Evolutionary conservation across 768 basidiomycete genomes (phyloP).

Genomic region (Hygrophoropsis aurantiaca): DNA sequence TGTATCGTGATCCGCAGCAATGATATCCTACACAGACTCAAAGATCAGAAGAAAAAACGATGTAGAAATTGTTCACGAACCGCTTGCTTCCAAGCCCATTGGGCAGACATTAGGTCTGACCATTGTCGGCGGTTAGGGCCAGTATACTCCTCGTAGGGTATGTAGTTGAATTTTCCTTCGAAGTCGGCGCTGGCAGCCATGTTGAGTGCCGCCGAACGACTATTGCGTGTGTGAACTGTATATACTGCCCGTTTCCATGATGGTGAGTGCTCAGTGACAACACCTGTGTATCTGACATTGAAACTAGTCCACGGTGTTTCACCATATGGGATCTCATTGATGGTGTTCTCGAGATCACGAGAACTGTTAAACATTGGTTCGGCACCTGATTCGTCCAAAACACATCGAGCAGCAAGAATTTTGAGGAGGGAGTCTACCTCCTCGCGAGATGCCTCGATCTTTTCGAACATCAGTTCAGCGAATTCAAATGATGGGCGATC

Average conservation of each 20-base stretch:
- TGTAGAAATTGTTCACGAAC: slow-evolving; percentile 20
- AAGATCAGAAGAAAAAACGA: neutral
- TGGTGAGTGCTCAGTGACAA: slow-evolving; percentile 5
- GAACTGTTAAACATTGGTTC: slow-evolving; percentile 15
- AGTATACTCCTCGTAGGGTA: slow-evolving; percentile 24
- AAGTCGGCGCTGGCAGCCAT: slow-evolving; percentile 25
- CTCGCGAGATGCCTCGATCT: slow-evolving; percentile 20
- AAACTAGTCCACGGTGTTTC: slow-evolving; percentile 25
- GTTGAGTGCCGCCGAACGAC: slow-evolving; percentile 28
- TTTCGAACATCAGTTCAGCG: slow-evolving; percentile 24
- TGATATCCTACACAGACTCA: slow-evolving; percentile 17
- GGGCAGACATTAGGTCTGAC: slow-evolving; percentile 35
- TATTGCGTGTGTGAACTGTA: neutral
- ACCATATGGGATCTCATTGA: too few relatives aligned
- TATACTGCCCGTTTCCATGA: slow-evolving; percentile 22
- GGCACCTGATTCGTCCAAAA: too few relatives aligned
- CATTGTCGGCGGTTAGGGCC: slow-evolving; percentile 14
- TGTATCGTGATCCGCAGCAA: slow-evolving; percentile 17
- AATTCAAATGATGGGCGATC: slow-evolving; percentile 25
- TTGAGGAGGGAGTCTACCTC: slow-evolving; percentile 20
- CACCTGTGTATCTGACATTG: too few relatives aligned
- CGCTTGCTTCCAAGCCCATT: slow-evolving; percentile 35
- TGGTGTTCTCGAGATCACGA: slow-evolving; percentile 8
- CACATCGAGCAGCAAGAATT: too few relatives aligned
- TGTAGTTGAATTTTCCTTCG: slow-evolving; percentile 15